phyloP scores from a whole-genome alignment of 2,329 filamentous ascomycete species.

The Metarhizium brunneum region DNA sequence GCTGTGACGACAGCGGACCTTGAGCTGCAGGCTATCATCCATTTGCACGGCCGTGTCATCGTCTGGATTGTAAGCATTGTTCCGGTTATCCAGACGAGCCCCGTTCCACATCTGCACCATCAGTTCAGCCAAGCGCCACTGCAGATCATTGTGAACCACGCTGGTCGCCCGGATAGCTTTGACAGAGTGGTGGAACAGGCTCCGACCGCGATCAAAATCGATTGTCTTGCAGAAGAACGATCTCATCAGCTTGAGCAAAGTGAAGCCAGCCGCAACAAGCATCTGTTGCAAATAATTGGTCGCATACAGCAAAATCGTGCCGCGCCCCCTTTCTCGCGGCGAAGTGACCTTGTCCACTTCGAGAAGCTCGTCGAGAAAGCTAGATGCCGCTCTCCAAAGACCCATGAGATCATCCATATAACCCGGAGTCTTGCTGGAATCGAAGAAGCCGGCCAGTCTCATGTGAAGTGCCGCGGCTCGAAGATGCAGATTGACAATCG shows the following conservation, averaged over 20 bases:
- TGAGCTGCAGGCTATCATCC: slow-evolving; percentile 67
- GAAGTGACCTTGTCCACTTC: slow-evolving; percentile 41
- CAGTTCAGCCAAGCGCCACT: slow-evolving; percentile 72
- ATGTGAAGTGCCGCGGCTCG: slow-evolving; percentile 67
- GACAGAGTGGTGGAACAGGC: slow-evolving; percentile 63
- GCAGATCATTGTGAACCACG: slow-evolving; percentile 68
- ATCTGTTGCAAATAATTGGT: slow-evolving; percentile 78
- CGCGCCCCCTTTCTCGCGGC: slow-evolving; percentile 33
- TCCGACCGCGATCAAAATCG: slow-evolving; percentile 57
- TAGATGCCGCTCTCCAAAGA: slow-evolving; percentile 62
- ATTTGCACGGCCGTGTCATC: slow-evolving; percentile 41
- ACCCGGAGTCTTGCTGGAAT: slow-evolving; percentile 60
- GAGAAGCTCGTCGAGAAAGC: slow-evolving; percentile 58
- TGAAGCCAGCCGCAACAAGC: slow-evolving; percentile 72
- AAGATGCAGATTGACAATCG: slow-evolving; percentile 56
- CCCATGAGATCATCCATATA: slow-evolving; percentile 69
- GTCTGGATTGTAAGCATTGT: slow-evolving; percentile 37
- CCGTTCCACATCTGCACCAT: slow-evolving; percentile 82
- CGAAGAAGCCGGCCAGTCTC: slow-evolving; percentile 71
- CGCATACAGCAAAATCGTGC: slow-evolving; percentile 53
- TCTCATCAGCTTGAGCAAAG: slow-evolving; percentile 67
- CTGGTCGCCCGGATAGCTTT: slow-evolving; percentile 62
- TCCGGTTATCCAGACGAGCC: slow-evolving; percentile 41
- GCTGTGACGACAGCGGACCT: slow-evolving; percentile 75
- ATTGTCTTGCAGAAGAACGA: slow-evolving; percentile 68